Evolutionary conservation across 805 yeast species (phyloP), one percentile per base, ranked within the genome.

Genomic region (Pichia paraexigua): DNA sequence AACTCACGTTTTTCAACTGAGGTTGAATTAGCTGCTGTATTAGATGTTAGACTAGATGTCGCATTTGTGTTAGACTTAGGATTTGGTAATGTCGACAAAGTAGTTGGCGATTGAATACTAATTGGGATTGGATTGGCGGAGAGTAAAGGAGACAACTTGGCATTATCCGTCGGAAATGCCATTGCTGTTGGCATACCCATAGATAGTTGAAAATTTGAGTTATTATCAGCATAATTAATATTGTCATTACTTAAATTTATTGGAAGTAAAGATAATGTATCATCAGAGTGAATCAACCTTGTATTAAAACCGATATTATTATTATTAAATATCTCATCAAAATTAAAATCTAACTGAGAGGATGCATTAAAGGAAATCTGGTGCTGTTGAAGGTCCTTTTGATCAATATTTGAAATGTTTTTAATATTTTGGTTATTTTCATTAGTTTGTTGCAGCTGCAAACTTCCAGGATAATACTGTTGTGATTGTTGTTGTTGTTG

Each of bases 281-380:
- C 72, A 50, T 68, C 72, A 0, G 71, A 63, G 42, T 69, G 73
- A 42, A 69, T 68, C 39, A 69, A 55, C 41, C 66, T 58, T 1
- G 73, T 69, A 45, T 63, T 69, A 54, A 69, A 69, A 11, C 73
- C 73, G 40, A 69, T 54, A 13, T 51, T 59, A 43, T 53, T 59
- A 40, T 53, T 59, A 46, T 51, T 62, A 47, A 67, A 64, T 3
- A 67, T 63, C 2, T 62, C 66, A 30, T 65, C 65, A 47, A 64
- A 58, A 20, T 60, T 56, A 22, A 64, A 47, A 32, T 62, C 66
- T 2, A 60, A 22, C 13, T 41, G 39, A 5, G 47, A 12, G n/a
- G 39, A 35, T 35, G 39, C 12, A 11, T 35, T 35, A n/a, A 35
- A 35, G 20, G 39, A 2, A 5, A 35, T 17, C 11, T 35, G 39